Evolutionary conservation across 2,329 filamentous ascomycete species (phyloP).

Genomic region (Coleophoma eucalyptorum): DNA sequence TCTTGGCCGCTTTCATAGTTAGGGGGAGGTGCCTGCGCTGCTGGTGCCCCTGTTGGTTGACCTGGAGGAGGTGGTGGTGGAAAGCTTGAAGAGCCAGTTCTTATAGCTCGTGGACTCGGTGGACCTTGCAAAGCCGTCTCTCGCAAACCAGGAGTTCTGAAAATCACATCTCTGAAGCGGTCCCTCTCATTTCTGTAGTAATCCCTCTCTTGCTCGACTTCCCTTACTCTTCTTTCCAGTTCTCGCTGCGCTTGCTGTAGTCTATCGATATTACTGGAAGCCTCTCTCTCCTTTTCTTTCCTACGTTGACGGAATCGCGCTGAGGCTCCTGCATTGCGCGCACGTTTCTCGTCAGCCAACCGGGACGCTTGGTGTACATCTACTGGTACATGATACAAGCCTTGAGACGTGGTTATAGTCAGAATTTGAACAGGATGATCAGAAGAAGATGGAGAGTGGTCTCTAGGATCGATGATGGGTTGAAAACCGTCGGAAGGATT

Average conservation of each 20-base stretch:
- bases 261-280: conserved; percentile 63
- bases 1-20: conserved; percentile 13
- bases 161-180: conserved; percentile 63
- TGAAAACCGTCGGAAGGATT: conserved; percentile 23
- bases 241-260: conserved; percentile 69
- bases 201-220: conserved; percentile 60
- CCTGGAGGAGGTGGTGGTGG: conserved; percentile 12
- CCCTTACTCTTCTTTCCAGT: conserved; percentile 48
- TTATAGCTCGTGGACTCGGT: conserved; percentile 39
- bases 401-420: conserved; percentile 42
- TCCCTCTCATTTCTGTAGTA: conserved; percentile 73
- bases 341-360: conserved; percentile 79
- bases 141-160: conserved; percentile 52
- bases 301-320: conserved; percentile 77
- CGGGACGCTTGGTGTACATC: conserved; percentile 80
- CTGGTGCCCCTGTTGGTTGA: not conserved
- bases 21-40: conserved; percentile 8
- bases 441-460: conserved; percentile 19
- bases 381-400: conserved; percentile 60
- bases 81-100: conserved; percentile 13
- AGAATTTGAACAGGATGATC: conserved; percentile 28
- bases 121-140: conserved; percentile 48
- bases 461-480: conserved; percentile 24
- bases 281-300: conserved; percentile 78
- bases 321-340: conserved; percentile 81